phyloP scores from a whole-genome alignment of 2,329 filamentous ascomycete genomes.

The Huntiella bhutanensis region DNA sequence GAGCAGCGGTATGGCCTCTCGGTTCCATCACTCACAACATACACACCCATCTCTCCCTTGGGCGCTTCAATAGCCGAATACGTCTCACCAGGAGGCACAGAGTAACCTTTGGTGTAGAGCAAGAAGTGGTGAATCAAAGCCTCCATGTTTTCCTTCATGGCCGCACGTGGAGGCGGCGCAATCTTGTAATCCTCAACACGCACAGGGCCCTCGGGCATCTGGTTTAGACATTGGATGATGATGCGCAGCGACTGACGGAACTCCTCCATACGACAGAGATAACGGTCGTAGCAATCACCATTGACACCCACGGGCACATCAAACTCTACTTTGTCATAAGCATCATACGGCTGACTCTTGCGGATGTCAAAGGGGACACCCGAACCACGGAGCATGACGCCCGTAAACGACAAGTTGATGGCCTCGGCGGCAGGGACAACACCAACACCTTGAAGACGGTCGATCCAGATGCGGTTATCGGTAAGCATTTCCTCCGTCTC shows the following conservation, averaged over 20 bases:
- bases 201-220: constrained; percentile 90
- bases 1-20: constrained; percentile 96
- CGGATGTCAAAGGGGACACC: constrained; percentile 92
- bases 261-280: constrained; percentile 98
- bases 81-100: constrained; percentile 91
- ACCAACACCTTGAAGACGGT: constrained; percentile 76
- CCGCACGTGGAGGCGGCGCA: constrained; percentile 78
- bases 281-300: constrained; percentile 97
- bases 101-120: constrained; percentile 95
- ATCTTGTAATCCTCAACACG: constrained; percentile 99
- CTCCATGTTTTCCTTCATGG: constrained; percentile 99
- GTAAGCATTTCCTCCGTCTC: constrained; percentile 98
- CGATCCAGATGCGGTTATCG: constrained; percentile 98
- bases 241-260: constrained; percentile 96
- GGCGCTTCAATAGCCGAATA: constrained; percentile 98
- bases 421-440: constrained; percentile 83
- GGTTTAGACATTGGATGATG: constrained; percentile 96
- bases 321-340: constrained; percentile 94
- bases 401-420: constrained; percentile 91
- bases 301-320: constrained; percentile 93
- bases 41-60: constrained; percentile 99
- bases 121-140: constrained; percentile 98
- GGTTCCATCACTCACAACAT: constrained; percentile 83
- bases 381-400: constrained; percentile 94
- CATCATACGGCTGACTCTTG: constrained; percentile 93